Evolutionary conservation across 2,329 filamentous ascomycete genomes (phyloP), one percentile per base, ranked within the genome.

Genomic region (Trichocomaceae sp.): DNA sequence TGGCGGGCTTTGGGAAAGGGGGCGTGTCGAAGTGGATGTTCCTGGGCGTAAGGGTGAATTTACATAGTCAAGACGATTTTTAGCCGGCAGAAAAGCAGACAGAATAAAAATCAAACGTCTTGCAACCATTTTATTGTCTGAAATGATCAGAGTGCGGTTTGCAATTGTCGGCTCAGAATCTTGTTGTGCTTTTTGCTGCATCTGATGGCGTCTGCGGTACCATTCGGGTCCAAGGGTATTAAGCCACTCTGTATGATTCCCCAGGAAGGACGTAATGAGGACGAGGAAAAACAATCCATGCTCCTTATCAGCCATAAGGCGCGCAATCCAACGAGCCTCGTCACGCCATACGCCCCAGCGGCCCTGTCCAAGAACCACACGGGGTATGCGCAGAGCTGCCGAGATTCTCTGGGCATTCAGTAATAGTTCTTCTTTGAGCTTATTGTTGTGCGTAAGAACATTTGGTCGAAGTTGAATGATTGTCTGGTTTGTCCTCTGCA

Each of bases 281-380:
- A 79, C 81, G 62, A 79, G 75, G 59, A 83, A 79, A 65, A 83
- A 83, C 62, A 81, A 80, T 50, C 80, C 81, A 58, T 82, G 77
- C 56, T 83, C 79, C 63, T 77, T 78, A 50, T 76, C 73, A 31
- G 79, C 79, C 42, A 80, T 74, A 60, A 74, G 77, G 46, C 76
- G 74, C n/a, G 77, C 76, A 42, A 83, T 77, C 67, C 77, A 81
- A 58, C 80, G 74, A 41, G 80, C 79, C 66, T 83, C 81, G 60
- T 83, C 80, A 54, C 80, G 75, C 81, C 81, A 83, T 10, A 82
- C 75, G 10, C 79, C 80, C 78, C 80, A 83, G 56, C 79, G 75
- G 50, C 77, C 79, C 60, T 83, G 80, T 3, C 81, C 81, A 2
- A 80, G 81, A 54, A 79, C 69, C 9, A 82, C 81, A 48, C 77